Base-by-base conservation (phyloP, 805 yeast species). In the Spathaspora passalidarum region DNA sequence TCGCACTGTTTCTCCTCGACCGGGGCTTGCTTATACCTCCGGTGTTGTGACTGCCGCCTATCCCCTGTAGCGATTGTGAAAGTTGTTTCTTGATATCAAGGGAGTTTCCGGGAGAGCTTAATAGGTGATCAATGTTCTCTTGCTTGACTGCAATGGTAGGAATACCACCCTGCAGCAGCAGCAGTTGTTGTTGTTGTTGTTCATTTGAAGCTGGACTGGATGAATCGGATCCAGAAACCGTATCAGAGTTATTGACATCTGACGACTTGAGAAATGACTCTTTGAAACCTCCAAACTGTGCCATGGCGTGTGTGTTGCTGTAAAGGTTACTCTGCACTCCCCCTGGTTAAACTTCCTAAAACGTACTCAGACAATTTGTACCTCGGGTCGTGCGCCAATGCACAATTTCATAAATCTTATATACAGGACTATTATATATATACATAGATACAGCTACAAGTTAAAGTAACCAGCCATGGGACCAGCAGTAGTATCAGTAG, bases 61-160 rank as follows among this genome's bases (percentile, higher is more conserved):
- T 44, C 1, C 60, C 61, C 10, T 59, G 56, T 23, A 69, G 60
- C 17, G 75, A 69, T 48, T 69, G 75, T 23, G 71, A 65, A 11
- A 72, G 60, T 53, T 69, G 76, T 44, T 64, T 66, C 48, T 69
- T 72, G 50, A 72, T 69, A 47, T 70, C 76, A 14, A 56, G 46
- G 9, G 69, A 62, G 13, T n/a, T 22, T 9, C 25, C 29, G 9
- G n/a, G n/a, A 40, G 60, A 55, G 46, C 63, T 61, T 40, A 65
- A 54, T 9, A 67, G 49, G 17, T 58, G 56, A 37, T 56, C 59
- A 11, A 57, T 45, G 41, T 55, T 38, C 47, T 65, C 65, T 34
- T 55, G 46, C 40, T 63, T 62, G 32, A 65, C 53, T 39, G 60
- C 65, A 40, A 65, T 62, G 42, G 57, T 60, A 10, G 73, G 72